Percentiles rank a stretch among this genome's conserved stretches.
phyloP scores from a whole-genome alignment of 1,139 yeast species.

The Scheffersomyces parashehatae region DNA sequence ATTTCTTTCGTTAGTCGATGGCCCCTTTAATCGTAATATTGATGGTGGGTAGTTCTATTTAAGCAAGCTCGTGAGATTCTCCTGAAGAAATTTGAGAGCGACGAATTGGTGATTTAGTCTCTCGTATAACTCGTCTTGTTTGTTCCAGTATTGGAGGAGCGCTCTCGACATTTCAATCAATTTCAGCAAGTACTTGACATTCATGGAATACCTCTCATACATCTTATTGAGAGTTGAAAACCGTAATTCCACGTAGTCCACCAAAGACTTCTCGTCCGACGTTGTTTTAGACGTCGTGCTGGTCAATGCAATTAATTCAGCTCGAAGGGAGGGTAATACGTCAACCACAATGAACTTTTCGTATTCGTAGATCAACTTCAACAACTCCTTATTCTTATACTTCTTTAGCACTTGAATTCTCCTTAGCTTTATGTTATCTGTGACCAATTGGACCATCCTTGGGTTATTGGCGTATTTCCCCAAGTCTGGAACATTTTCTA shows the following conservation, averaged over 20 bases:
- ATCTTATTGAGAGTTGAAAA: conserved; percentile 7
- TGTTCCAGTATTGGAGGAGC: conserved; percentile 6
- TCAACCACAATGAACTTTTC: conserved; percentile 26
- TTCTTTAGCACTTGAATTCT: conserved; percentile 18
- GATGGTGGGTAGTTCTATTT: not conserved
- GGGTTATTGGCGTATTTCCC: conserved; percentile 9
- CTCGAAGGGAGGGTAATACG: conserved; percentile 32
- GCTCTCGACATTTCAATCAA: conserved; percentile 6
- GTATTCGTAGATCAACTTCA: conserved; percentile 25
- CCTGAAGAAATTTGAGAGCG: conserved; percentile 4
- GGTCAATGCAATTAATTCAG: conserved; percentile 16
- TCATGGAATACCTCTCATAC: conserved; percentile 9
- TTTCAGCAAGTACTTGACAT: conserved; percentile 8
- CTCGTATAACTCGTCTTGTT: conserved; percentile 4
- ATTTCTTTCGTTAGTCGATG: too few relatives aligned
- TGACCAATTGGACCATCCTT: conserved; percentile 18
- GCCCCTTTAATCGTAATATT: too few relatives aligned
- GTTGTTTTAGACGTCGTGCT: conserved; percentile 8
- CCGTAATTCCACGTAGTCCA: conserved; percentile 8
- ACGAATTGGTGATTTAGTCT: conserved; percentile 11
- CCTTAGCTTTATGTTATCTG: conserved; percentile 28
- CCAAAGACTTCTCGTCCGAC: conserved; percentile 2
- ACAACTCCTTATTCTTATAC: conserved; percentile 23
- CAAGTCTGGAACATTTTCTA: conserved; percentile 2
- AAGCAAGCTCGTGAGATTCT: not conserved